phyloP scores from a whole-genome alignment of 2,329 filamentous ascomycete species.

The Lizonia empirigonia region DNA sequence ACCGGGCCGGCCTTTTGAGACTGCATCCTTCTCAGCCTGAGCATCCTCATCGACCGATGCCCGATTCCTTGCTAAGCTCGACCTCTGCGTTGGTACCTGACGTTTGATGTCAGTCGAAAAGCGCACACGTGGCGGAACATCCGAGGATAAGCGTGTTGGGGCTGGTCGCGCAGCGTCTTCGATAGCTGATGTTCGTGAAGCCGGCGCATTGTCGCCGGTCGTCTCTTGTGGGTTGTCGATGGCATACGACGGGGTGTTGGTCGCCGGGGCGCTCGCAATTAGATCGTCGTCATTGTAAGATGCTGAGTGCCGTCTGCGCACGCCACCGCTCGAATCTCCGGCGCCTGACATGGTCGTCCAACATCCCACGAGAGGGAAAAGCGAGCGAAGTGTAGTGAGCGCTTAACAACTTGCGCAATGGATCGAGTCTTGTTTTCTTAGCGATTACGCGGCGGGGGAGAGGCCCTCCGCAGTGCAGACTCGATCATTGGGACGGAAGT shows the following conservation, averaged over 20 bases:
- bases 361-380: conserved; percentile 28
- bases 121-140: conserved; percentile 41
- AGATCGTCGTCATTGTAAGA: conserved; percentile 34
- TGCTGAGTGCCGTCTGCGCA: conserved; percentile 39
- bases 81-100: conserved; percentile 22
- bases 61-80: conserved; percentile 22
- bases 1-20: conserved; percentile 31
- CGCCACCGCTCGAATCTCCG: conserved; percentile 35
- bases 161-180: conserved; percentile 31
- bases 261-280: conserved; percentile 15
- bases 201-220: conserved; percentile 17
- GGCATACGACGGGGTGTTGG: conserved; percentile 21
- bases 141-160: conserved; percentile 34
- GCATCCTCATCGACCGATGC: conserved; percentile 21
- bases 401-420: conserved; percentile 5
- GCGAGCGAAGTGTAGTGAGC: conserved; percentile 2
- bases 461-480: conserved; percentile 3
- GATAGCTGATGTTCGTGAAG: conserved; percentile 30
- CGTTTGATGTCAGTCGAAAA: conserved; percentile 47
- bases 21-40: conserved; percentile 17
- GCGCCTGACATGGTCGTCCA: conserved; percentile 34
- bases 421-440: conserved; percentile 23
- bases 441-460: conserved; percentile 26
- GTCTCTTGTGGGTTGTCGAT: conserved; percentile 17
- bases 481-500: conserved; percentile 1